Evolutionary conservation across 495 filamentous ascomycete species (phyloP), one percentile per base, ranked within the genome.

Genomic region (Podospora conica): DNA sequence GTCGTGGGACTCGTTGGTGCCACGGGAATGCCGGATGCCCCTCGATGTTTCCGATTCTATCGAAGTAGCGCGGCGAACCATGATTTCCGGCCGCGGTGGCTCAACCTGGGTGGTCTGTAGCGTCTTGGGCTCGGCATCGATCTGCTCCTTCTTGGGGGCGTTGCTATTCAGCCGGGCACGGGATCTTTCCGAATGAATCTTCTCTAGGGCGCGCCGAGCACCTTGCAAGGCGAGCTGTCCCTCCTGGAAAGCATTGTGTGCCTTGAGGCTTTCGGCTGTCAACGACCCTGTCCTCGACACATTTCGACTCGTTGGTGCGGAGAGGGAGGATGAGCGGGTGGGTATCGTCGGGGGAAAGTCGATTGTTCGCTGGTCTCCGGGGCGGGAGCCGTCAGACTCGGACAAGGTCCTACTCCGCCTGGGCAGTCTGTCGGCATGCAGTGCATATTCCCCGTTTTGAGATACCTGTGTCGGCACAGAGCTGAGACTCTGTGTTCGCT

Each of bases 261-360:
- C 85, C 55, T 82, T 85, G 66, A 91, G 67, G 69, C 88, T 90
- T 60, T 85, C 86, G 0, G 88, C 81, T 10, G 88, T 91, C 21
- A 91, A 77, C 3, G 88, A 91, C 9, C 76, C 85, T 25, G 87
- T 80, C 53, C 87, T 83, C 3, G 89, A 91, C 58, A 81, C 82
- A 67, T 87, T 88, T 53, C 84, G 82, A 65, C 87, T 91, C 1
- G 89, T 90, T 6, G 87, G 88, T 3, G 88, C 89, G 21, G 88
- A 90, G 20, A 91, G 82, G 12, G 88, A 90, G 4, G 88, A 88
- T 66, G 83, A 85, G 33, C 87, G 83, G 20, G 76, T 71, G 9
- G 86, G 87, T 60, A 91, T 84, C 20, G 79, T 74, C n/a, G 89
- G 88, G 11, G 83, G 83, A 55, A 78, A 85, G 68, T 85, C 84